Conservation (phyloP, 129 eudicot species). For the Arctium minus region DNA sequence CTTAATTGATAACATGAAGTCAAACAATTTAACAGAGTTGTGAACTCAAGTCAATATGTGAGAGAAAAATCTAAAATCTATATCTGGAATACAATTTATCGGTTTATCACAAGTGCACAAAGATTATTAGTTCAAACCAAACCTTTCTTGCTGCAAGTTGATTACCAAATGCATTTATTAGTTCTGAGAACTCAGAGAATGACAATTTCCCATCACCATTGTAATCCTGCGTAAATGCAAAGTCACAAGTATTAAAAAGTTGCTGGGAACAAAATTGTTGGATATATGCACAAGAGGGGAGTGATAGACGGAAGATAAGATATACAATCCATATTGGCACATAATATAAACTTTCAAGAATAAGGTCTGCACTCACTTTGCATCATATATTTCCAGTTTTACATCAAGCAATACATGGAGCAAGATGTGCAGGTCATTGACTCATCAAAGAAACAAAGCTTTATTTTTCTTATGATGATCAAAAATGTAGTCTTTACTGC, state of each 20-base stretch:
- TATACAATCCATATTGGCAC: neutral
- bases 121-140: constrained; percentile 34
- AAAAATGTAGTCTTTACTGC: neutral
- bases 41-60: neutral
- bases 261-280: neutral
- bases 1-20: neutral
- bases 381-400: neutral
- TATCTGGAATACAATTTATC: neutral
- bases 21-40: neutral
- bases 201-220: constrained; percentile 77
- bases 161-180: constrained; percentile 87
- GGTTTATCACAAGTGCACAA: neutral
- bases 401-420: neutral
- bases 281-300: neutral
- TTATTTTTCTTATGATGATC: neutral
- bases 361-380: neutral
- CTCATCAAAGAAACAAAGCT: neutral
- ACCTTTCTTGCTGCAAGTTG: constrained; percentile 79
- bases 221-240: constrained; percentile 56
- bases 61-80: neutral
- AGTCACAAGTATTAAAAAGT: constrained; percentile 6
- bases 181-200: constrained; percentile 63
- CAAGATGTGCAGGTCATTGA: neutral
- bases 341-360: neutral
- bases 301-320: neutral